Conservation (phyloP, 2,329 filamentous ascomycete genomes). For the Fonsecaea pedrosoi region DNA sequence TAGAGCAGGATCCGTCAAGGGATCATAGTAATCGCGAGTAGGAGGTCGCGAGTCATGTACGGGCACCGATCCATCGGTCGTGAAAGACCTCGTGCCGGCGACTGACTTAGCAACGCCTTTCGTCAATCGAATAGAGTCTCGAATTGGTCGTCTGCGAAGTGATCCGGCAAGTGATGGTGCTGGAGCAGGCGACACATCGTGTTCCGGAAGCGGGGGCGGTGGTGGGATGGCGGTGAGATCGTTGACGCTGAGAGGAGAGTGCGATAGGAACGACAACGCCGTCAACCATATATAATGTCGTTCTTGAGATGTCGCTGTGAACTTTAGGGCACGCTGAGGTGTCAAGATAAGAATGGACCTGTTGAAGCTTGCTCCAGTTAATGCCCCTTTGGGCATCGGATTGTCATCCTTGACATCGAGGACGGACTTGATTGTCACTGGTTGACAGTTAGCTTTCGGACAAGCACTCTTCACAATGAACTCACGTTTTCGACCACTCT, state of each 20-base stretch:
- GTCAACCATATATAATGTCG: constrained; percentile 95
- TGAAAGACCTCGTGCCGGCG: constrained; percentile 49
- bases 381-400: constrained; percentile 72
- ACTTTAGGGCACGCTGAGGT: constrained; percentile 90
- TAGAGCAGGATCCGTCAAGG: constrained; percentile 52
- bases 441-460: constrained; percentile 43
- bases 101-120: constrained; percentile 69
- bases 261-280: constrained; percentile 90
- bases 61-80: constrained; percentile 42
- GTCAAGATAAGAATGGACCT: constrained; percentile 95
- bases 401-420: constrained; percentile 97
- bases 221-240: constrained; percentile 69
- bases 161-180: constrained; percentile 53
- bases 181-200: constrained; percentile 25
- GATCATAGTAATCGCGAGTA: constrained; percentile 40
- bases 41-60: constrained; percentile 41
- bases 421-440: constrained; percentile 94
- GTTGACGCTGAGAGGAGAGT: constrained; percentile 81
- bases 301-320: constrained; percentile 82
- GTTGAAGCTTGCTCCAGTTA: constrained; percentile 69
- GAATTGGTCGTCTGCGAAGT: constrained; percentile 67
- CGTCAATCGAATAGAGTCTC: constrained; percentile 87
- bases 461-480: constrained; percentile 41
- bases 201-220: constrained; percentile 58
- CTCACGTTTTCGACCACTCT: constrained; percentile 92